Base-by-base conservation (phyloP, 169 alveolate genomes). In the Amoebophrya sp. region DNA sequence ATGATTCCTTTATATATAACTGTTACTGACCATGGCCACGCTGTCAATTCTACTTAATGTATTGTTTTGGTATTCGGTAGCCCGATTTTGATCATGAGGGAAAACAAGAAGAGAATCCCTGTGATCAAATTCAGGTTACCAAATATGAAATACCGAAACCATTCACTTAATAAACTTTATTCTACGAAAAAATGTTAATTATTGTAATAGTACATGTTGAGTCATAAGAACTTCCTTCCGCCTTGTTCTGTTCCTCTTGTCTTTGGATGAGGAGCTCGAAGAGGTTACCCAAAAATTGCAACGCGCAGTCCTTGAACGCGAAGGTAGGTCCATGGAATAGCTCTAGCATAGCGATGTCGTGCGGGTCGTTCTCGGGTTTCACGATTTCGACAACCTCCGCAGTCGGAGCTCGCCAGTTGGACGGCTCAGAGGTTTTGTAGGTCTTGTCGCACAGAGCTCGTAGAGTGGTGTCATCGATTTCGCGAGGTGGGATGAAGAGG, bases 291-390 rank as follows among this genome's bases (percentile, higher is more conserved):
- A 93, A 91, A 29, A 93, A 41, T 40, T 92, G 94, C 91, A 93
- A 53, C 0, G 95, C 95, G 41, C 47, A 1, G 78, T 93, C 95
- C 93, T 93, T 93, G 93, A 93, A 93, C 1, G 94, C 93, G 55
- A 90, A 93, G 1, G 95, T 93, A 0, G 95, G 95, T 10, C 95
- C 95, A 40, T 93, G 95, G 38, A 92, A 91, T 0, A 93, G 93
- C 77, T 93, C 94, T 55, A 93, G 78, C 39, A 93, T n/a, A 14
- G 41, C 26, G 40, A 26, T 3, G 41, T 89, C 41, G n/a, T 41
- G 92, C 36, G 41, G 23, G 3, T 6, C n/a, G 41, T 24, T 6
- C 40, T 34, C 89, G n/a, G 34, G 40, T 36, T 77, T 23, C 6
- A n/a, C 39, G 10, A 34, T 26, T 77, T 26, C 89, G 33, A 3